Base-by-base conservation (phyloP, 768 basidiomycete genomes). In the Suillus clintonianus region DNA sequence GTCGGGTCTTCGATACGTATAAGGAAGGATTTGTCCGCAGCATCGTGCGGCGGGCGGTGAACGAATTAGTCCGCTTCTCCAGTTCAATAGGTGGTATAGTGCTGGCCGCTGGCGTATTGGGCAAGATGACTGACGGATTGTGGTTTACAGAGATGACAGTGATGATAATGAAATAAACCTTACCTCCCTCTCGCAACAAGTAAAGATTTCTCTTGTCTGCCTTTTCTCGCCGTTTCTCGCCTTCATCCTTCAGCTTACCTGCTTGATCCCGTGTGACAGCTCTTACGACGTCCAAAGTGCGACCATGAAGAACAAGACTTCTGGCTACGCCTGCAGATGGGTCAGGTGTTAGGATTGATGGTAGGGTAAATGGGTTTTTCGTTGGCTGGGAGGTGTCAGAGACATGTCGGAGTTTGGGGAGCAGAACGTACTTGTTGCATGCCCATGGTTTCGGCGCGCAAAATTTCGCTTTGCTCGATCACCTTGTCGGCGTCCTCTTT, bases 151-250 rank as follows among this genome's bases (percentile, higher is more conserved):
- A 64, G 7, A 67, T 45, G 3, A 22, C n/a, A 24, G 43, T 43
- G 30, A 8, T 4, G 22, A 32, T 10, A 41, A 22, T 11, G 5
- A 62, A 34, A 43, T 58, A 41, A 8, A 34, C 78, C 88, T 68
- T 71, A 93, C 96, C 93, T 81, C 97, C 97, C 85, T 99, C 97
- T 14, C 94, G 87, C 68, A 99, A 84, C 64, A 99, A 86, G 74
- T 99, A 98, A 72, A 97, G 87, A 72, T 98, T 97, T 27, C 97
- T 86, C 74, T 97, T 96, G 77, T 99, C 97, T 1, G 89, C 89
- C 76, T 96, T 96, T 76, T 94, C 88, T 55, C 94, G 83, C 64
- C 85, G 82, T 71, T 87, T 89, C 72, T 96, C 95, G 4, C 91
- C 90, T 19, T 90, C 92, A 65, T 97, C 95, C 72, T 91, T 93